Base-by-base conservation (phyloP, 2,329 filamentous ascomycete species). In the Fusarium sp. region DNA sequence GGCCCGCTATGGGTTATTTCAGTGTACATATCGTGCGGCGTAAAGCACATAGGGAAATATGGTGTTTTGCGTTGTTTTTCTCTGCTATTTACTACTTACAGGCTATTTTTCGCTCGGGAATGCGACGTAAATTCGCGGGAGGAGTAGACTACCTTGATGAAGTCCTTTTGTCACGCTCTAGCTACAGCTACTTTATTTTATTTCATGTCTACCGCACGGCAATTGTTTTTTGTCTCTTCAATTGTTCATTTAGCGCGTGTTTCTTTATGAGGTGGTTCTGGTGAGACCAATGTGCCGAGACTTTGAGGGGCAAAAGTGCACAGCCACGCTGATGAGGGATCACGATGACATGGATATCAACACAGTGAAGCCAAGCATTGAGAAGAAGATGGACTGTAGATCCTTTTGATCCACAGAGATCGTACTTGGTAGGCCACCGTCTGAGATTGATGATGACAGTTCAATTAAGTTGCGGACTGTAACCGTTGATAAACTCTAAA, bases 11-110 rank as follows among this genome's bases (percentile, higher is more conserved):
- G 54, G 59, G 56, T 31, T 46, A 27, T 42, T 77, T 74, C 67
- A 71, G 57, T 78, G 76, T 78, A 78, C 59, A 78, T 78, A 78
- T 69, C 72, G 61, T 78, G 74, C 76, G 66, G 67, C 66, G 73
- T 63, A 67, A 70, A 70, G 76, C 76, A 75, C 76, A 75, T 78
- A 77, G 73, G 76, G 76, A 71, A 42, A 42, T 31, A 21, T 31
- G 76, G 76, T 77, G 76, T 76, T 78, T 44, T 58, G 59, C 51
- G 68, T 69, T 46, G 63, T 68, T 52, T 67, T 52, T 41, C 48
- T 49, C 45, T 49, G 46, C 46, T 33, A 49, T 49, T 70, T 74
- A 35, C 18, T 25, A 51, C 46, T 55, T 57, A 21, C 44, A 49
- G 33, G 54, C 62, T 51, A 51, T 51, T 51, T 33, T 64, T 41